These are phyloP conservation scores for Fragaria nilgerrensis DNA, from an alignment of 306 rosid genomes.

Conservation along the genomic window DNA sequence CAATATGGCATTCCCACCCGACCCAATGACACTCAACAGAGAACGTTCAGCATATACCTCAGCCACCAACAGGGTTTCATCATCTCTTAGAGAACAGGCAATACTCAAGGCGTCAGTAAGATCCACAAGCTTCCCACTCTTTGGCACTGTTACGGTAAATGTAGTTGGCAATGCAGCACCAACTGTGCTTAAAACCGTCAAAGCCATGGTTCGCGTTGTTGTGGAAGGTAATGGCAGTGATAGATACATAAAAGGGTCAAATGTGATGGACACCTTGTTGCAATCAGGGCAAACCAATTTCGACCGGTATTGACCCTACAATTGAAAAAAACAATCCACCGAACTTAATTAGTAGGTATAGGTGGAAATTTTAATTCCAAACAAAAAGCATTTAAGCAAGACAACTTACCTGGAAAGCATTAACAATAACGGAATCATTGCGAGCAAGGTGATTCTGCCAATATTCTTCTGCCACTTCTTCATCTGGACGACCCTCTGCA, in stretches of 20 bases:
- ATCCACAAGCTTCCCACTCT: slow-evolving; percentile 53
- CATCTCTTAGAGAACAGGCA: slow-evolving; percentile 61
- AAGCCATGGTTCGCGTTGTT: slow-evolving; percentile 58
- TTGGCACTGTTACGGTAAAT: slow-evolving; percentile 52
- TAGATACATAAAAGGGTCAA: slow-evolving; percentile 92
- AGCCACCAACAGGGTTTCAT: slow-evolving; percentile 69
- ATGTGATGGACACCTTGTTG: slow-evolving; percentile 68
- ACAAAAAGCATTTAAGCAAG: neutral
- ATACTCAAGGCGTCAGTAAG: slow-evolving; percentile 55
- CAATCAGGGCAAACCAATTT: slow-evolving; percentile 77
- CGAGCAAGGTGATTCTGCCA: slow-evolving; percentile 89
- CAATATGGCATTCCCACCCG: neutral
- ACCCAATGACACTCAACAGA: slow-evolving; percentile 18
- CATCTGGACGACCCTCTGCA: slow-evolving; percentile 66
- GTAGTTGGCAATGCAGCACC: slow-evolving; percentile 53
- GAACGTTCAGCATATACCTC: slow-evolving; percentile 51
- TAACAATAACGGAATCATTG: slow-evolving; percentile 75
- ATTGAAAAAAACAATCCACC: slow-evolving; percentile 2
- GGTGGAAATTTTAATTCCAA: neutral
- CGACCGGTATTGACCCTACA: slow-evolving; percentile 85
- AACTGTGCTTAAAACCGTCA: slow-evolving; percentile 61
- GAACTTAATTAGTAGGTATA: neutral
- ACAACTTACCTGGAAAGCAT: slow-evolving; percentile 63
- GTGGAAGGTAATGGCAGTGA: slow-evolving; percentile 84
- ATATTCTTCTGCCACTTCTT: slow-evolving; percentile 78